These are phyloP conservation scores for Podila epigama DNA, from an alignment of 192 early-diverging fungal species.

Conservation along the genomic window DNA sequence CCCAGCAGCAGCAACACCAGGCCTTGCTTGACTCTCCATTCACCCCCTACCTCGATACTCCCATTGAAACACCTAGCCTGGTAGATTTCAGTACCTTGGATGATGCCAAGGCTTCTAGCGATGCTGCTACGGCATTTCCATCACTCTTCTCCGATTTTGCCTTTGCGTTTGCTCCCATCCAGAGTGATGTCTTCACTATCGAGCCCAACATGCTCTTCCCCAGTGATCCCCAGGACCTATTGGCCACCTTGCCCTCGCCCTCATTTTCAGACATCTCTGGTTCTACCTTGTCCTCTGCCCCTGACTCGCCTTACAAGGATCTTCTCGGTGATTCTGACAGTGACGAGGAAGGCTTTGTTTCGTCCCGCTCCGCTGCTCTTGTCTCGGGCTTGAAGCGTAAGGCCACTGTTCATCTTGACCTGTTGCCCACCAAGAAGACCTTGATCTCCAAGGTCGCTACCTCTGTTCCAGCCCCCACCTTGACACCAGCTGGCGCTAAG, in stretches of 20 bases:
- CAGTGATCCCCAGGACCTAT: not conserved
- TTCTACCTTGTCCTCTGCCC: constrained; percentile 8
- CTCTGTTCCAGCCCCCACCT: not conserved
- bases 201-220: constrained; percentile 35
- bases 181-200: constrained; percentile 4
- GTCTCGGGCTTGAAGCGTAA: constrained; percentile 49
- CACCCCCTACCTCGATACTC: constrained; percentile 35
- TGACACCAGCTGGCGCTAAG: not conserved
- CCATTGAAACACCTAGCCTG: constrained; percentile 19
- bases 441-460: constrained; percentile 3
- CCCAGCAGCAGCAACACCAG: not conserved
- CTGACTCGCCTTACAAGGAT: constrained; percentile 16
- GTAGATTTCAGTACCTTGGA: constrained; percentile 14
- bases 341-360: constrained; percentile 29
- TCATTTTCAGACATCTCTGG: not conserved
- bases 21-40: constrained; percentile 34
- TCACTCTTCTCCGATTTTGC: constrained; percentile 34
- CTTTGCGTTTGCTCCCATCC: constrained; percentile 14
- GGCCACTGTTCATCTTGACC: not conserved
- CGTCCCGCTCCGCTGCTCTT: constrained; percentile 37
- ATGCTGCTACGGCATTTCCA: not conserved
- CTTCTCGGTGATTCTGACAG: constrained; percentile 4
- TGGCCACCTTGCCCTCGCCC: constrained; percentile 3
- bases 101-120: constrained; percentile 2
- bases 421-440: constrained; percentile 8